Evolutionary conservation across 495 filamentous ascomycete species (phyloP).

Genomic region (Polyplosphaeria fusca): DNA sequence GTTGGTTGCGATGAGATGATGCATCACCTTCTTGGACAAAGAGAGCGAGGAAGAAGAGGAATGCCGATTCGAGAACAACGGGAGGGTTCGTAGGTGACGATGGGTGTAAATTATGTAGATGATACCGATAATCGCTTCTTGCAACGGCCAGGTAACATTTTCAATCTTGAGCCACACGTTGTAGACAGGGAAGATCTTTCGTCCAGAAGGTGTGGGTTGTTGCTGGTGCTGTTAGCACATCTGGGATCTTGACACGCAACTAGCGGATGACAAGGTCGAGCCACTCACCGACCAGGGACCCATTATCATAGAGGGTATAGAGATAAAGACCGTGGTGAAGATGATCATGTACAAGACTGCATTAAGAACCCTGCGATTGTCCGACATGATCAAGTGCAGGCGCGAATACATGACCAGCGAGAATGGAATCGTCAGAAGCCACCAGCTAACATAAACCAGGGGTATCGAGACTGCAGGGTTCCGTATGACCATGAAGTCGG

Average conservation of each 20-base stretch:
- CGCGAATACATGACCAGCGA: conserved; percentile 29
- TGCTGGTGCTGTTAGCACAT: not conserved
- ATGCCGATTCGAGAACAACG: conserved; percentile 17
- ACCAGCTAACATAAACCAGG: conserved; percentile 36
- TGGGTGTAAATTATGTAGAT: conserved; percentile 8
- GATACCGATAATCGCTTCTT: conserved; percentile 1
- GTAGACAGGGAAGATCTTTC: not conserved
- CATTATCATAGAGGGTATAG: conserved; percentile 7
- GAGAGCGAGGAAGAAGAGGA: not conserved
- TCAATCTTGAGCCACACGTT: not conserved
- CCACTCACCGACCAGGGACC: conserved; percentile 5
- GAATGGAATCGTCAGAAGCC: conserved; percentile 20
- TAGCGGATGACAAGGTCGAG: not conserved
- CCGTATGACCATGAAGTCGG: conserved; percentile 1
- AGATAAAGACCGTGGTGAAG: conserved; percentile 18
- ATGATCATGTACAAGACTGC: conserved; percentile 22
- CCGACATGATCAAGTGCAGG: conserved; percentile 17
- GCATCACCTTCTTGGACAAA: conserved; percentile 34
- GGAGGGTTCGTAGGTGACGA: conserved; percentile 25
- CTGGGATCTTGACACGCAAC: not conserved
- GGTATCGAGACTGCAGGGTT: conserved; percentile 27
- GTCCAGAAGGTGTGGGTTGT: not conserved
- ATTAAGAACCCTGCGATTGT: not conserved
- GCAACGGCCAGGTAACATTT: not conserved
- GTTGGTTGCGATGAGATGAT: conserved; percentile 21